Conservation (phyloP, 1,284 basidiomycete species). For the Puccinia coronata region DNA sequence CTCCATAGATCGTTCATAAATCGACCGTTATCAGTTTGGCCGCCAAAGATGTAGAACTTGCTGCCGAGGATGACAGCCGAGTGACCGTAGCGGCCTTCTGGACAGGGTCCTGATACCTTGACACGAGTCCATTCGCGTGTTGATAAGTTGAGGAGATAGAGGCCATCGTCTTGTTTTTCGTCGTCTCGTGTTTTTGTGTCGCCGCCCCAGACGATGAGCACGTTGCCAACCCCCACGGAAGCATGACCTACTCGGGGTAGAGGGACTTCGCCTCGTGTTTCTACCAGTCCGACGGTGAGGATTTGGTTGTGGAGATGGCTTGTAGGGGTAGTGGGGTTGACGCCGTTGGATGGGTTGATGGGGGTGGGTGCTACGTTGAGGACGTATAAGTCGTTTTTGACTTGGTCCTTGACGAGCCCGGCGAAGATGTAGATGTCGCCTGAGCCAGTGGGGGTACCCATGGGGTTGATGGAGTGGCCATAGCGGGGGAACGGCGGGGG, state of each 20-base stretch:
- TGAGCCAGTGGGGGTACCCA: conserved; percentile 64
- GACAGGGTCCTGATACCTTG: conserved; percentile 71
- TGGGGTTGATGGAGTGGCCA: conserved; percentile 89
- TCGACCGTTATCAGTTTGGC: conserved; percentile 80
- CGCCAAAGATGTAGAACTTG: conserved; percentile 92
- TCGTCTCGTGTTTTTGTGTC: conserved; percentile 78
- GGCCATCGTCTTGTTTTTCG: conserved; percentile 80
- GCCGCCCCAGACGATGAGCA: conserved; percentile 97
- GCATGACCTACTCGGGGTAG: conserved; percentile 92
- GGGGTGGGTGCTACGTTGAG: conserved; percentile 70
- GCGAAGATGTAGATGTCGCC: conserved; percentile 97
- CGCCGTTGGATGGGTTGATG: too few species aligned
- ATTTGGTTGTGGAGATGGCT: conserved; percentile 51
- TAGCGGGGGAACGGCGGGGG: conserved; percentile 87
- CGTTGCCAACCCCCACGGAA: conserved; percentile 89
- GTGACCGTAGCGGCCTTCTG: conserved; percentile 91
- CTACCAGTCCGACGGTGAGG: conserved; percentile 64
- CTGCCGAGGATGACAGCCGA: conserved; percentile 89
- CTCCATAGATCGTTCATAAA: conserved; percentile 96
- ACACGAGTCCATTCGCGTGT: conserved; percentile 93
- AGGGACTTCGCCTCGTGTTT: conserved; percentile 84
- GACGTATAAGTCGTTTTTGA: conserved; percentile 91
- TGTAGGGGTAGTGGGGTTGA: conserved; percentile 50
- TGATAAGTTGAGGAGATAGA: conserved; percentile 92
- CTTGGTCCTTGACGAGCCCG: conserved; percentile 86